Conservation (phyloP, 139 green algal species). For the Volvox africanus region DNA sequence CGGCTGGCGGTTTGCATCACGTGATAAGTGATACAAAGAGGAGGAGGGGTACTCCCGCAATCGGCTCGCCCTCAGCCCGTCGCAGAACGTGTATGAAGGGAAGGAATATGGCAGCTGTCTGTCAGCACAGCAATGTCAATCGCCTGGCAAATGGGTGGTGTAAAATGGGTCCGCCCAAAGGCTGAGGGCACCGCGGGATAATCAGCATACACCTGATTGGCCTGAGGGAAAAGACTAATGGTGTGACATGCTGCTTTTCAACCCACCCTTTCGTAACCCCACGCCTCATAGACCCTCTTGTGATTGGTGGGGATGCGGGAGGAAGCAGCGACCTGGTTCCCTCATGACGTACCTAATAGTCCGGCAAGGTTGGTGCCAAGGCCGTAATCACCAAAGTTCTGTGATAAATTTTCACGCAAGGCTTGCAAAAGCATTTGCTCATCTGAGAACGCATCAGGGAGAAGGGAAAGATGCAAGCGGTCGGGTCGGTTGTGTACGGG, state of each 20-base stretch:
- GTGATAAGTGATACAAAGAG: too few species aligned
- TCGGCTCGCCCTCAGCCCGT: too few species aligned
- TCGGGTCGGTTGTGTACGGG: background rate
- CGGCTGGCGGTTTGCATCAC: too few species aligned
- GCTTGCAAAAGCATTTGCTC: background rate
- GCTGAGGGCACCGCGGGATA: background rate
- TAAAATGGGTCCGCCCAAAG: too few species aligned
- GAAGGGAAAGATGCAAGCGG: background rate
- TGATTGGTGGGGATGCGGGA: background rate
- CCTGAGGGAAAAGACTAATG: background rate
- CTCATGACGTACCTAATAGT: background rate
- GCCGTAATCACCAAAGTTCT: conserved; percentile 31
- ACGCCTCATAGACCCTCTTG: background rate
- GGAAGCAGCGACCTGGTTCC: background rate
- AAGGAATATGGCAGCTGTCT: too few species aligned
- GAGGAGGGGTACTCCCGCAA: too few species aligned
- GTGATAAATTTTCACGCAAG: background rate
- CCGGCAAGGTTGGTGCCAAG: background rate
- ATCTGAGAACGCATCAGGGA: background rate
- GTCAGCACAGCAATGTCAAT: too few species aligned
- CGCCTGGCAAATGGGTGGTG: too few species aligned
- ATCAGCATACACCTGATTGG: background rate
- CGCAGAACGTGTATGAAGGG: too few species aligned
- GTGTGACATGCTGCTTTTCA: background rate
- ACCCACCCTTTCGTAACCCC: too few species aligned